phyloP scores from a whole-genome alignment of 75 land plant genomes.

The Sequoiadendron giganteum region DNA sequence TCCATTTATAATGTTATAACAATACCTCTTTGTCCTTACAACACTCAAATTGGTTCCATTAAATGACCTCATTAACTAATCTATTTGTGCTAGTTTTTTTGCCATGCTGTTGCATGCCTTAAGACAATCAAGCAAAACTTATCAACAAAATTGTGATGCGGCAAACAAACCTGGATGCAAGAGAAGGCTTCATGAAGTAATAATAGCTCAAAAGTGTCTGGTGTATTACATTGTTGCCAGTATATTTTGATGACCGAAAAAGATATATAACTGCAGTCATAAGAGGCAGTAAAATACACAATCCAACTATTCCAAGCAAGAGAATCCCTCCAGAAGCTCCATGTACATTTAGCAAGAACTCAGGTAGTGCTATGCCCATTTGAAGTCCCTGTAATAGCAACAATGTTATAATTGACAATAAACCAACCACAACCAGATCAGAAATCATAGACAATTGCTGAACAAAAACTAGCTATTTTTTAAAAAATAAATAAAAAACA shows the following conservation, averaged over 20 bases:
- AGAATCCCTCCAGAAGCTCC: constrained; percentile 91
- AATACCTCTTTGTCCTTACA: background rate
- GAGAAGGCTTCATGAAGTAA: constrained; percentile 88
- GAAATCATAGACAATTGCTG: background rate
- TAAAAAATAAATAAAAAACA: background rate
- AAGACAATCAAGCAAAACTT: background rate
- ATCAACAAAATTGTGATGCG: background rate
- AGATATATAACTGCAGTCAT: constrained; percentile 91
- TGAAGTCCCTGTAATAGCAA: constrained; percentile 66
- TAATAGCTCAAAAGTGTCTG: constrained; percentile 88
- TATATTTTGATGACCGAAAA: constrained; percentile 94
- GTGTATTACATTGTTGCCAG: constrained; percentile 98
- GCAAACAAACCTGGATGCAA: constrained; percentile 84
- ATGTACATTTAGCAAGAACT: constrained; percentile 82
- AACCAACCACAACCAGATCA: background rate
- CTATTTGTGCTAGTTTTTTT: background rate
- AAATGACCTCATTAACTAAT: background rate
- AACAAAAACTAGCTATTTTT: background rate
- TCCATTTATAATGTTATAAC: background rate
- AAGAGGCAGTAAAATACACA: constrained; percentile 92
- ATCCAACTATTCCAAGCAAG: constrained; percentile 87
- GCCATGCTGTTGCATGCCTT: background rate
- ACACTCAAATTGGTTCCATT: background rate
- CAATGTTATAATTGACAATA: background rate
- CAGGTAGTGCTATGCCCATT: constrained; percentile 99